Conservation (phyloP, 306 rosid genomes). For the Delonix regia region DNA sequence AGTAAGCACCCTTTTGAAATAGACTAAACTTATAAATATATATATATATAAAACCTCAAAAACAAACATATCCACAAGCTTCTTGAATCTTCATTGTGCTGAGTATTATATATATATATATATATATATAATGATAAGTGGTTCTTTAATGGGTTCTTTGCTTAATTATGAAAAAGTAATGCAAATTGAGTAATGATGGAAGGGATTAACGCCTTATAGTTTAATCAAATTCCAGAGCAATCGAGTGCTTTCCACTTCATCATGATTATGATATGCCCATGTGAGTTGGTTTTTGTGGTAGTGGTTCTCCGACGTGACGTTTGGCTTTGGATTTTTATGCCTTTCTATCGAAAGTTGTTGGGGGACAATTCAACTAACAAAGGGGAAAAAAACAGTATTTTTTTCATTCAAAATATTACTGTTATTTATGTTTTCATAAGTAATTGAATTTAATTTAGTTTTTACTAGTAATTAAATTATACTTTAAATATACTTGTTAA, state of each 20-base stretch:
- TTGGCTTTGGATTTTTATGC: neutral
- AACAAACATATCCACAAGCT: neutral
- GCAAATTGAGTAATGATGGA: constrained; percentile 14
- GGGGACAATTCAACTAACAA: no score
- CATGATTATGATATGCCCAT: neutral
- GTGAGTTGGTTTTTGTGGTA: constrained; percentile 41
- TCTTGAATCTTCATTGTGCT: constrained; percentile 30
- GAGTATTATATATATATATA: neutral
- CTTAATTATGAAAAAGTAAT: constrained; percentile 12
- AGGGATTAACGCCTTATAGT: neutral
- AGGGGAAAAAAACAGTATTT: no score
- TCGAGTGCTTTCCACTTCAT: constrained; percentile 5
- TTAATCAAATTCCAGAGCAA: constrained; percentile 25
- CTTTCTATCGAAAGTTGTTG: no score
- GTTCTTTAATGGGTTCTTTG: neutral
- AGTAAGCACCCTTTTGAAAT: neutral
- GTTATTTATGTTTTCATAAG: no score
- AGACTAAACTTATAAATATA: neutral
- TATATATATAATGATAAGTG: no score
- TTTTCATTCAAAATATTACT: no score
- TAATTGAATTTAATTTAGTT: no score
- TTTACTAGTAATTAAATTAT: no score
- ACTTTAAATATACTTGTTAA: no score
- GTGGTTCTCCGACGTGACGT: constrained; percentile 45
- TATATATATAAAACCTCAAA: neutral